Percentiles rank a stretch among this genome's conserved stretches.
phyloP scores from a whole-genome alignment of 2,329 filamentous ascomycete species.

The Talaromyces piceae region DNA sequence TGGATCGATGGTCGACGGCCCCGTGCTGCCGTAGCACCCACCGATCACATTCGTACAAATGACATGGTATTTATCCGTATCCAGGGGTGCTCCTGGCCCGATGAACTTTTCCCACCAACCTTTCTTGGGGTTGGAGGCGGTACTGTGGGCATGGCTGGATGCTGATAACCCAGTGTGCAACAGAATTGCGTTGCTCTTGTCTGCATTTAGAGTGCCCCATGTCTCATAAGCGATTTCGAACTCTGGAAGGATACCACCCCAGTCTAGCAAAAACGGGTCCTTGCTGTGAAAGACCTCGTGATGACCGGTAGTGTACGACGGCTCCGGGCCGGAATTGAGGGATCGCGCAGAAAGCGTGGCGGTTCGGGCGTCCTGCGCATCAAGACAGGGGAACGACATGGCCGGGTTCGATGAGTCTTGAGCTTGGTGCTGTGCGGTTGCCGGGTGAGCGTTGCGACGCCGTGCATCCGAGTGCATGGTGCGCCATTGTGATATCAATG shows the following conservation, averaged over 20 bases:
- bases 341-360: slow-evolving; percentile 63
- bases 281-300: slow-evolving; percentile 69
- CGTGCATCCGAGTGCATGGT: slow-evolving; percentile 12
- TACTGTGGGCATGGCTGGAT: slow-evolving; percentile 95
- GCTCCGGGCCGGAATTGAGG: slow-evolving; percentile 73
- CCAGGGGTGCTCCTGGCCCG: slow-evolving; percentile 72
- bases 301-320: slow-evolving; percentile 85
- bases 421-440: slow-evolving; percentile 14
- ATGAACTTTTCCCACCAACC: slow-evolving; percentile 99
- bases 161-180: slow-evolving; percentile 91
- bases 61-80: slow-evolving; percentile 86
- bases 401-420: slow-evolving; percentile 57
- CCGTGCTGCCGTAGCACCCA: slow-evolving; percentile 92
- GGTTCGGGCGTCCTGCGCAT: slow-evolving; percentile 72
- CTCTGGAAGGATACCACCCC: slow-evolving; percentile 83
- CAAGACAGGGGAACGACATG: slow-evolving; percentile 83
- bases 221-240: slow-evolving; percentile 91
- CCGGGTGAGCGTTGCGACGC: slow-evolving; percentile 14
- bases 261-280: slow-evolving; percentile 76
- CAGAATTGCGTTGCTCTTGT: slow-evolving; percentile 81
- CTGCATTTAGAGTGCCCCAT: slow-evolving; percentile 74
- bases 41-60: slow-evolving; percentile 97
- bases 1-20: slow-evolving; percentile 80
- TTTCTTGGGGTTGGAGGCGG: slow-evolving; percentile 72
- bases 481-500: slow-evolving; percentile 4